Conservation (phyloP, 2,329 filamentous ascomycete genomes). For the Cladophialophora yegresii region DNA sequence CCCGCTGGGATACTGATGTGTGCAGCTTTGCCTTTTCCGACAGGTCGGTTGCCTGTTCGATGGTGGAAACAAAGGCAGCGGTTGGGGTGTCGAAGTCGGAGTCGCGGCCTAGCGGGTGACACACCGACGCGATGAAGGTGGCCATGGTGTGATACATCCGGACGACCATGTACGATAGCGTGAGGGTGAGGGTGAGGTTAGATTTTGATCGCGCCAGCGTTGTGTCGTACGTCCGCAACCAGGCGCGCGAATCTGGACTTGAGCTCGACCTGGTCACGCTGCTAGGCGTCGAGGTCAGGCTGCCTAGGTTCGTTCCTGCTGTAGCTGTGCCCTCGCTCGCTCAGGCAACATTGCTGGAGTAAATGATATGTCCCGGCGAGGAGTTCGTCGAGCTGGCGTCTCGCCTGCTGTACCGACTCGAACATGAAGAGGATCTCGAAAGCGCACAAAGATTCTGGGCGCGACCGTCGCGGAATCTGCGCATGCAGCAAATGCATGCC, state of each 20-base stretch:
- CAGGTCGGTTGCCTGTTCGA: constrained; percentile 9
- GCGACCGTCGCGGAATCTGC: too few relatives aligned
- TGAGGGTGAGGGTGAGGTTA: neutral
- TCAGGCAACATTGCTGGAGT: neutral
- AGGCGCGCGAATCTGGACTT: neutral
- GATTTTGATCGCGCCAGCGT: neutral
- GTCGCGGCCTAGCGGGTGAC: constrained; percentile 33
- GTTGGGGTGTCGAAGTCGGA: constrained; percentile 36
- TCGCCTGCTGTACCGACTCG: neutral
- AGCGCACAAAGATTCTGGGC: neutral
- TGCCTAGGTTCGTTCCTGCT: too few relatives aligned
- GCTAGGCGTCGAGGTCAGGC: neutral
- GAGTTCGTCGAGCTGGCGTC: neutral
- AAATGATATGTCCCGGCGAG: neutral
- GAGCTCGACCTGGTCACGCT: neutral
- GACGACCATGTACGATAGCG: constrained; percentile 9
- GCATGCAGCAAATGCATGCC: constrained; percentile 12
- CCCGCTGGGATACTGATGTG: neutral
- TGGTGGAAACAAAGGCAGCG: constrained; percentile 30
- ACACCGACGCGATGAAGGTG: constrained; percentile 40
- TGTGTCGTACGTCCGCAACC: neutral
- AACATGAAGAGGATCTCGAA: neutral
- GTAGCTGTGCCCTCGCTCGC: neutral
- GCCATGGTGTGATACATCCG: constrained; percentile 3
- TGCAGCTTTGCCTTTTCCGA: neutral